Conservation (phyloP, 768 basidiomycete genomes). For the Mycena rebaudengoi region DNA sequence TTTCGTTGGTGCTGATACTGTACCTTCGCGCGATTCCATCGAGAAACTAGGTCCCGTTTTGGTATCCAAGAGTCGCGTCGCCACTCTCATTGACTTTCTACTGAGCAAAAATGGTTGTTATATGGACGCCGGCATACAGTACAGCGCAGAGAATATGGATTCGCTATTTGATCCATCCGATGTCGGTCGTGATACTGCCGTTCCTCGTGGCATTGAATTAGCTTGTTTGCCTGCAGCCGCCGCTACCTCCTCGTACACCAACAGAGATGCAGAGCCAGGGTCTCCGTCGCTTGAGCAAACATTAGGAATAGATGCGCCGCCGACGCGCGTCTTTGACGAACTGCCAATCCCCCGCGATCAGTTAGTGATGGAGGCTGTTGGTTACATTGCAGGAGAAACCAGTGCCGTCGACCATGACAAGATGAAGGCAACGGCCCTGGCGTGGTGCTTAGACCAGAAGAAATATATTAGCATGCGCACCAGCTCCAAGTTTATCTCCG, state of each 20-base stretch:
- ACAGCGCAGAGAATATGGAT: not conserved
- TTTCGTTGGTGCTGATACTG: not conserved
- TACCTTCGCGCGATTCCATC: too few species aligned
- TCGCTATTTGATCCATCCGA: not conserved
- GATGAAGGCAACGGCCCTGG: constrained; percentile 3
- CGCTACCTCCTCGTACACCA: not conserved
- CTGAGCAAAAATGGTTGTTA: not conserved
- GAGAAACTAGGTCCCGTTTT: not conserved
- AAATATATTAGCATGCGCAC: not conserved
- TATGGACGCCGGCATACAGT: not conserved
- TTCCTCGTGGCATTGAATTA: not conserved
- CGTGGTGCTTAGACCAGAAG: not conserved
- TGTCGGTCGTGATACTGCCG: not conserved
- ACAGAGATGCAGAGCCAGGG: too few species aligned
- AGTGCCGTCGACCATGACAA: constrained; percentile 5
- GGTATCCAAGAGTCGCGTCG: not conserved
- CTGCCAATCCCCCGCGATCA: too few species aligned
- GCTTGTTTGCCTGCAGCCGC: not conserved
- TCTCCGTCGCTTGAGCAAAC: too few species aligned
- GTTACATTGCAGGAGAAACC: constrained; percentile 25
- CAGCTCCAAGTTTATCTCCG: not conserved
- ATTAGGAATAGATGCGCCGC: not conserved
- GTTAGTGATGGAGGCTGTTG: constrained; percentile 30
- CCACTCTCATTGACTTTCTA: not conserved
- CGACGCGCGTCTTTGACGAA: too few species aligned